Conservation (phyloP, 1,284 basidiomycete species). For the Ceratobasidium sp. region DNA sequence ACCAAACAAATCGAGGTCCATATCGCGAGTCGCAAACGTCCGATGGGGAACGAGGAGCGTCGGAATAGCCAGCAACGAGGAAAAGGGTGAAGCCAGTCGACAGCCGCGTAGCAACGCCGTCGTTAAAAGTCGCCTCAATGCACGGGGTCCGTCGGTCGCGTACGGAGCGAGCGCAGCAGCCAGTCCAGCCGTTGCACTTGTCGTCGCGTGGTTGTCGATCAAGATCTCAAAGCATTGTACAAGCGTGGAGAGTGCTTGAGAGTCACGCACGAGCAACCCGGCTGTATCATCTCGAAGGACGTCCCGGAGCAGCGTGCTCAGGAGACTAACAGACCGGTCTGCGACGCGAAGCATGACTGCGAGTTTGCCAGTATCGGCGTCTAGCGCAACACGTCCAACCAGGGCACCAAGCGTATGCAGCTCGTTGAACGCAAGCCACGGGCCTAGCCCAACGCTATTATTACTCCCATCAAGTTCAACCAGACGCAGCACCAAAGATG, state of each 20-base stretch:
- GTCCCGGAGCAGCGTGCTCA: constrained; percentile 7
- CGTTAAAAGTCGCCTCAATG: constrained; percentile 16
- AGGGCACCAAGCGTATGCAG: constrained; percentile 4
- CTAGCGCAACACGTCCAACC: constrained; percentile 19
- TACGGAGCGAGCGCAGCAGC: constrained; percentile 45
- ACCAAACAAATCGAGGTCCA: constrained; percentile 34
- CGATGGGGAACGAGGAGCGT: constrained; percentile 20
- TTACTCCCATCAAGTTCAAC: constrained; percentile 22
- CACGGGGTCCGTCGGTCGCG: constrained; percentile 13
- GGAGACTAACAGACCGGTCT: constrained; percentile 27
- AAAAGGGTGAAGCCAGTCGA: constrained; percentile 11
- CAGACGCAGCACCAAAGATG: constrained; percentile 13
- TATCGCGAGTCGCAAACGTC: constrained; percentile 34
- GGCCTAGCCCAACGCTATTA: constrained; percentile 11
- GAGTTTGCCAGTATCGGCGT: constrained; percentile 27
- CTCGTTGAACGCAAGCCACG: constrained; percentile 35
- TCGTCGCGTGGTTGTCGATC: constrained; percentile 45
- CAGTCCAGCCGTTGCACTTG: constrained; percentile 37
- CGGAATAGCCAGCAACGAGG: constrained; percentile 25
- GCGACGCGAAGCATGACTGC: constrained; percentile 39
- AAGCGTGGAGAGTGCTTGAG: constrained; percentile 21
- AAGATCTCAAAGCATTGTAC: constrained; percentile 43
- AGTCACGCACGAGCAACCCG: constrained; percentile 36
- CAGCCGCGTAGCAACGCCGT: constrained; percentile 17
- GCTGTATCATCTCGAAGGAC: constrained; percentile 3